phyloP scores from a whole-genome alignment of 805 yeast genomes.

The Dipodascus albidus region DNA sequence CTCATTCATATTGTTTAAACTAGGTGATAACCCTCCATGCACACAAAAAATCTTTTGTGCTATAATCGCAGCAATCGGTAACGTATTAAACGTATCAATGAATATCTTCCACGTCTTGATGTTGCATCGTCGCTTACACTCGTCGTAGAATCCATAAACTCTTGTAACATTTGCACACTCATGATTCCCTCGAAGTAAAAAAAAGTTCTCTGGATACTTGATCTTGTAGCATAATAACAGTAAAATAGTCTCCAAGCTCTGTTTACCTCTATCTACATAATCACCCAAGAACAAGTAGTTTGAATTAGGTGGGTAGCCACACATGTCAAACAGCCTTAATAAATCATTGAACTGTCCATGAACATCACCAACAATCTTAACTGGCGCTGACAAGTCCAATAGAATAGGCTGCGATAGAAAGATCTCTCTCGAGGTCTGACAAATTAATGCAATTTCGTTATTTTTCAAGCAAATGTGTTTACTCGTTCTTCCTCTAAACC shows the following conservation, averaged over 20 bases:
- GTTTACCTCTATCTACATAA: slow-evolving; percentile 93
- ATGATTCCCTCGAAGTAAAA: slow-evolving; percentile 83
- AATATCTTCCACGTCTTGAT: slow-evolving; percentile 83
- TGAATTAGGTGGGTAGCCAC: slow-evolving; percentile 89
- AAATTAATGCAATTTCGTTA: slow-evolving; percentile 68
- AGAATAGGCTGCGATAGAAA: slow-evolving; percentile 80
- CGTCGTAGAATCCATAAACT: slow-evolving; percentile 93
- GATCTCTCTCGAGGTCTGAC: slow-evolving; percentile 72
- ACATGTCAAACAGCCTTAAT: slow-evolving; percentile 73
- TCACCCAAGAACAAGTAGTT: slow-evolving; percentile 87
- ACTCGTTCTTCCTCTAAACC: slow-evolving; percentile 76
- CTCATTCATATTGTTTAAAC: slow-evolving; percentile 57
- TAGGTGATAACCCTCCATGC: slow-evolving; percentile 70
- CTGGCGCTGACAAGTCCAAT: slow-evolving; percentile 73
- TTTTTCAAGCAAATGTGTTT: slow-evolving; percentile 72
- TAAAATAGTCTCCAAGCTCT: slow-evolving; percentile 79
- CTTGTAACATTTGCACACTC: slow-evolving; percentile 93
- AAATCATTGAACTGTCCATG: slow-evolving; percentile 91
- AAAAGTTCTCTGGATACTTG: slow-evolving; percentile 88
- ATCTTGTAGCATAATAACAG: slow-evolving; percentile 78
- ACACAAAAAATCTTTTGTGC: slow-evolving; percentile 86
- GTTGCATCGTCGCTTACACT: slow-evolving; percentile 83
- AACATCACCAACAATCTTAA: slow-evolving; percentile 81
- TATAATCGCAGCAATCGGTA: slow-evolving; percentile 87
- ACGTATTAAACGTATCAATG: slow-evolving; percentile 82